Base-by-base conservation (phyloP, 2,329 filamentous ascomycete genomes). In the Blastomyces silverae region DNA sequence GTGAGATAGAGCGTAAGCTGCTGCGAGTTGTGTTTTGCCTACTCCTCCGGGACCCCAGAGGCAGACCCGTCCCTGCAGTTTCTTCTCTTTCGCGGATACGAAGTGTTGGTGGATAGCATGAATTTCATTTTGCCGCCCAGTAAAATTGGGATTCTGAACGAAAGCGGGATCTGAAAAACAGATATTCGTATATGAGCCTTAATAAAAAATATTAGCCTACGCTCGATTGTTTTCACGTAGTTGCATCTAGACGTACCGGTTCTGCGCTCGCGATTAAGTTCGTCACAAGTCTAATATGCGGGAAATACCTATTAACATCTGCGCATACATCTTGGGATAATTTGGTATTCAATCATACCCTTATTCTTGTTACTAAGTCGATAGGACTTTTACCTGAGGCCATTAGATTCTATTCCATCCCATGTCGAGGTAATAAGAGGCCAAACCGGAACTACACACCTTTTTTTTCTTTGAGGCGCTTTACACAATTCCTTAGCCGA, bases 391-490 rank as follows among this genome's bases (percentile, higher is more conserved):
- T 28, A 28, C 25, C 52, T 55, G 2, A 34, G 15, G 22, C 25
- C 25, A 34, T 55, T 55, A 55, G 17, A 20, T 55, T 55, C 13
- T 34, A 28, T 34, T 31, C 3, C 28, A 55, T 22, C 46, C 20
- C 11, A 10, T 48, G 13, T 50, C 22, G 46, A 22, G 8, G 46
- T 3, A 22, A 4, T 28, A 31, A 34, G 31, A 20, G 8, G 13
- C 13, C 11, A 3, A 55, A 31, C 20, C 64, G 58, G 7, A 57
- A 22, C 28, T 69, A 73, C 71, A 69, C 66, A 71, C 71, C 70
- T 61, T 68, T 63, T 42, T 73, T 72, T 11, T 64, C 52, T 61
- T 59, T 63, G 63, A 73, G 63, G 61, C 70, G 71, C 66, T 67
- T 22, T 44, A 70, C 66, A 67, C 70, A 73, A 59, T 71, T 63